Percentiles rank a stretch among this genome's conserved stretches.
phyloP scores from a whole-genome alignment of 2,329 filamentous ascomycete genomes.

The Massarina eburnea region DNA sequence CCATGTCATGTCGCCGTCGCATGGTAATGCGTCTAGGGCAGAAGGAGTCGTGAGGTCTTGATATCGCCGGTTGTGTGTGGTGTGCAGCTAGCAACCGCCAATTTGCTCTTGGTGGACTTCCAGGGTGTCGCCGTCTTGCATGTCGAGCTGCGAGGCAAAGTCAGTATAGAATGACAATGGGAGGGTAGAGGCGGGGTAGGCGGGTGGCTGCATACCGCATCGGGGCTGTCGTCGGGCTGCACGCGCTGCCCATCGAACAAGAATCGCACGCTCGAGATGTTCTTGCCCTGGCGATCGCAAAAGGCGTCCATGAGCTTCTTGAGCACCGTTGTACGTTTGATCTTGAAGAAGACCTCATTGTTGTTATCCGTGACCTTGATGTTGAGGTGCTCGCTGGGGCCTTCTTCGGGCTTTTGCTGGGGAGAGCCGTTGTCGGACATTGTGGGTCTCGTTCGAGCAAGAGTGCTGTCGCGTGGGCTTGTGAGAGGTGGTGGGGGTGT shows the following conservation, averaged over 20 bases:
- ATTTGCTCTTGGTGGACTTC: conserved; percentile 99
- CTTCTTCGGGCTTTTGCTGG: conserved; percentile 48
- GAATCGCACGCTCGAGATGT: conserved; percentile 80
- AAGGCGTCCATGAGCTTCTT: conserved; percentile 99
- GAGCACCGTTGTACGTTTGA: conserved; percentile 92
- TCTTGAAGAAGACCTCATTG: conserved; percentile 99
- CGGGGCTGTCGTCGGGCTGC: conserved; percentile 84
- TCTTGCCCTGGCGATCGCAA: conserved; percentile 94
- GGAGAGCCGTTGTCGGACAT: conserved; percentile 50
- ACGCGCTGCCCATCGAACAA: conserved; percentile 95
- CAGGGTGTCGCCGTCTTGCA: conserved; percentile 92
- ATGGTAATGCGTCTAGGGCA: background rate
- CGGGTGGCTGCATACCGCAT: conserved; percentile 61
- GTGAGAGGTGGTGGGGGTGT: background rate
- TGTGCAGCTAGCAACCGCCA: conserved; percentile 60
- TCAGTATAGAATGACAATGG: conserved; percentile 13
- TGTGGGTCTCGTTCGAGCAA: conserved; percentile 5
- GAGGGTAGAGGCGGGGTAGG: background rate
- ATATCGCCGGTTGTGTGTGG: background rate
- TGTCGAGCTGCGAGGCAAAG: conserved; percentile 82
- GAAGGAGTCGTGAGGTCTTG: background rate
- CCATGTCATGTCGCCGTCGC: conserved; percentile 3
- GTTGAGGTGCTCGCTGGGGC: conserved; percentile 80
- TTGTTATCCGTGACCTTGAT: conserved; percentile 99
- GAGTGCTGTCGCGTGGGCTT: background rate